Conservation (phyloP, 306 rosid genomes). For the Sicyos baderoa region DNA sequence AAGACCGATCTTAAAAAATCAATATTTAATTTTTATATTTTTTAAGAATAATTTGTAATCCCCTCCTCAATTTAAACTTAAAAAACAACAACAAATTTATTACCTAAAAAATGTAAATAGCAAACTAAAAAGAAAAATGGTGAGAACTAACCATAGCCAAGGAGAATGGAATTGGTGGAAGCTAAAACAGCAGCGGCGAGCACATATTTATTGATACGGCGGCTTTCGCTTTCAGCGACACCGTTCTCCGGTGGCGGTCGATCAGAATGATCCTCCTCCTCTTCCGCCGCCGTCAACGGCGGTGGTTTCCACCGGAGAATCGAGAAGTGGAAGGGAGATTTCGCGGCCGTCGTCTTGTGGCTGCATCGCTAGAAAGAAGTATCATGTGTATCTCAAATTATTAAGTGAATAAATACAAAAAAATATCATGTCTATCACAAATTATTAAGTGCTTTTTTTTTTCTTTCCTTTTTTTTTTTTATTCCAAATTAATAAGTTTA, state of each 20-base stretch:
- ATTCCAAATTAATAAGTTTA: too few species aligned
- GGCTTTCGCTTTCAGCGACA: background rate
- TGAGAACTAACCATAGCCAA: constrained; percentile 34
- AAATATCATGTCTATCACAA: background rate
- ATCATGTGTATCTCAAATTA: background rate
- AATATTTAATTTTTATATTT: too few species aligned
- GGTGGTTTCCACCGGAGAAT: background rate
- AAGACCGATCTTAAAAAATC: too few species aligned
- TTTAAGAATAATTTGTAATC: too few species aligned
- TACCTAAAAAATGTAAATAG: too few species aligned
- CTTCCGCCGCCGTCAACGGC: background rate
- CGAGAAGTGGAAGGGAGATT: constrained; percentile 6
- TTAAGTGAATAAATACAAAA: background rate
- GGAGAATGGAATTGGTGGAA: constrained; percentile 37
- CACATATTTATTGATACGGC: constrained; percentile 32
- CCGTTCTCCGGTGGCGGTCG: background rate
- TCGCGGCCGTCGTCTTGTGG: background rate
- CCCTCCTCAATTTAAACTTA: too few species aligned
- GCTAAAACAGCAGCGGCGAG: constrained; percentile 40
- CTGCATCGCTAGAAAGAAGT: background rate
- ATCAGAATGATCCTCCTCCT: background rate
- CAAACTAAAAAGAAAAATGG: background rate
- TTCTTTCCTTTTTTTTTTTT: too few species aligned
- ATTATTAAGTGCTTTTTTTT: too few species aligned
- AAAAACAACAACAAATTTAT: too few species aligned